phyloP scores from a whole-genome alignment of 2,329 filamentous ascomycete species.

The Talaromyces funiculosus region DNA sequence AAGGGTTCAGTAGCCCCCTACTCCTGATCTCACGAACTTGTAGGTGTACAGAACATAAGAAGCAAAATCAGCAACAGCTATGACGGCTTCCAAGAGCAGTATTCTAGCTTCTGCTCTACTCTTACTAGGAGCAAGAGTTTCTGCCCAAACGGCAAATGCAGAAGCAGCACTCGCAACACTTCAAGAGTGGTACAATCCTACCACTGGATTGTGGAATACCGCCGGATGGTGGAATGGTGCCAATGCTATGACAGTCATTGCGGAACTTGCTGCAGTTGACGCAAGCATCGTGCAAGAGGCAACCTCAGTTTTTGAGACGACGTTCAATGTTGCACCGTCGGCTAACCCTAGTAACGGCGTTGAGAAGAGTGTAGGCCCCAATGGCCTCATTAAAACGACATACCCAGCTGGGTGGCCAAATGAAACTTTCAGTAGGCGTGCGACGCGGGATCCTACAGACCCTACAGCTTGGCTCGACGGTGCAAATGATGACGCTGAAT shows the following conservation, averaged over 20 bases:
- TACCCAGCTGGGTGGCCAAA: conserved; percentile 4
- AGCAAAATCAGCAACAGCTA: background rate
- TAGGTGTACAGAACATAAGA: background rate
- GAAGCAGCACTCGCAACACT: conserved; percentile 8
- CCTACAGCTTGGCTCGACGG: conserved; percentile 6
- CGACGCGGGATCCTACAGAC: background rate
- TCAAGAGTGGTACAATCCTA: conserved; percentile 10
- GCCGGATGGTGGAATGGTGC: conserved; percentile 14
- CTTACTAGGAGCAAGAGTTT: background rate
- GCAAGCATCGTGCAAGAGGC: conserved; percentile 7
- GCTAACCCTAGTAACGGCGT: conserved; percentile 1
- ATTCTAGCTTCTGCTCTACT: background rate
- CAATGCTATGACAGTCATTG: conserved; percentile 12
- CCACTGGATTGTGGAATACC: conserved; percentile 8
- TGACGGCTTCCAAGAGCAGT: background rate
- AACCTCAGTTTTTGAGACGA: conserved; percentile 3
- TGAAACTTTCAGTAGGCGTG: background rate
- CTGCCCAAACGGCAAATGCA: conserved; percentile 3
- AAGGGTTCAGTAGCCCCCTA: background rate
- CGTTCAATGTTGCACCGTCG: conserved; percentile 9
- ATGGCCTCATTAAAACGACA: background rate
- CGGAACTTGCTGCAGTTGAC: conserved; percentile 10
- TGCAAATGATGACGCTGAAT: conserved; percentile 49
- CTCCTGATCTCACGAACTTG: background rate
- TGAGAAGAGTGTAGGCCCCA: background rate